Percentiles rank a stretch among this genome's conserved stretches.
These are phyloP conservation scores for Linanthus parryae DNA, from an alignment of 148 eudicot species.

Conservation along the genomic window DNA sequence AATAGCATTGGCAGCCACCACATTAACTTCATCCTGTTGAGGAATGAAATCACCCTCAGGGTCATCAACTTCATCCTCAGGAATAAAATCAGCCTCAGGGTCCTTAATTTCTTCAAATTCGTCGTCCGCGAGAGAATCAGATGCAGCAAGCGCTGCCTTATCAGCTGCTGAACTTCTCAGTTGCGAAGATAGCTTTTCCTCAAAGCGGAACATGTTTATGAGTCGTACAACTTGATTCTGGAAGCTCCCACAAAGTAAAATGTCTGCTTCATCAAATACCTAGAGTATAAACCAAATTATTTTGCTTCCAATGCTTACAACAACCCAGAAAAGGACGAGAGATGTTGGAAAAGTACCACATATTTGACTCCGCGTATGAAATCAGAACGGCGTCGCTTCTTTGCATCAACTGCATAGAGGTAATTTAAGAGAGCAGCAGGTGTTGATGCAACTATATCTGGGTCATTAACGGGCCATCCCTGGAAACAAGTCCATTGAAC, in stretches of 20 bases:
- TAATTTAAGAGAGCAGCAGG: slow-evolving; percentile 90
- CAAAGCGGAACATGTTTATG: slow-evolving; percentile 88
- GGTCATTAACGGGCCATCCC: slow-evolving; percentile 74
- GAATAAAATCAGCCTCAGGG: slow-evolving; percentile 4
- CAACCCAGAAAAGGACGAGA: not conserved
- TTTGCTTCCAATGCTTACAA: not conserved
- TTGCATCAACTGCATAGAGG: slow-evolving; percentile 64
- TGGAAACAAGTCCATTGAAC: no score
- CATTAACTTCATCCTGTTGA: slow-evolving; percentile 30
- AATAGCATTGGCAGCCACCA: slow-evolving; percentile 12
- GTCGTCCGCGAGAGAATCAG: slow-evolving; percentile 20
- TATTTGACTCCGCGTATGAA: slow-evolving; percentile 69
- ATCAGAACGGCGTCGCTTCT: slow-evolving; percentile 46
- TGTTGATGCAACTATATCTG: slow-evolving; percentile 76
- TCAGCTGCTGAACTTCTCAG: slow-evolving; percentile 18
- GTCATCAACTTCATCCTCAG: slow-evolving; percentile 29
- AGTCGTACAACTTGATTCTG: slow-evolving; percentile 87
- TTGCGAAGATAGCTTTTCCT: slow-evolving; percentile 74
- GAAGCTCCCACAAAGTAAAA: slow-evolving; percentile 88
- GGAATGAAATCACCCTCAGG: slow-evolving; percentile 15
- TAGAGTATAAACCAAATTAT: slow-evolving; percentile 16
- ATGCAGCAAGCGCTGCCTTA: slow-evolving; percentile 18
- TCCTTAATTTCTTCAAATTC: not conserved
- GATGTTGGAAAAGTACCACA: slow-evolving; percentile 40
- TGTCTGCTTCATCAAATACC: slow-evolving; percentile 99